Evolutionary conservation across 305 asterid genomes (phyloP), one percentile per base, ranked within the genome.

Genomic region (Fraxinus sp.): DNA sequence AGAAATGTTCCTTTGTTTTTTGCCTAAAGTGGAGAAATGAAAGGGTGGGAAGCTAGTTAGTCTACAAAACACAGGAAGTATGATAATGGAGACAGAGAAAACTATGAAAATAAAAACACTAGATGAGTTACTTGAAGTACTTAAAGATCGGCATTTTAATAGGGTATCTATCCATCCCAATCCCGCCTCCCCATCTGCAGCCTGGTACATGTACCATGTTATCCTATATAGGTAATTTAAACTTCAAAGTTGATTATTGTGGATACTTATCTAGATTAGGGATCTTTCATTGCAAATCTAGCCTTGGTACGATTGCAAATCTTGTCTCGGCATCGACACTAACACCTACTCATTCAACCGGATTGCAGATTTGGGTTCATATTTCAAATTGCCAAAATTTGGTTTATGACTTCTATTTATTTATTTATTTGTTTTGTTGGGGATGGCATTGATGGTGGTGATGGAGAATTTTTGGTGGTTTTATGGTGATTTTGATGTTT

Each of bases 121-220:
- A 36, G 98, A 94, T 89, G 99, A 97, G 91, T 91, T 97, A 52
- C 93, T 94, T 71, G 98, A 92, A 87, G 93, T 92, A 78, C 92
- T 97, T 55, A 97, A 93, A 87, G 98, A 95, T 74, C 86, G 46
- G 57, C 94, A 98, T 89, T 93, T 94, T 88, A 16, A 92, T 79
- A 91, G 99, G 95, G 99, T 94, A 64, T 88, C 84, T 70, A 78
- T 80, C 73, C 73, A 64, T 64, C 55, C 55, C 44, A 37, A 37
- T 37, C 44, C 11, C 8, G 10, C 4, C 1, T 44, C 52, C 71
- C 14, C 13, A 28, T 22, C 30, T 0, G 71, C 71, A 59, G 32
- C 71, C 13, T 20, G 13, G 71, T 32, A 64, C 35, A 64, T 24
- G 6, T 64, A 16, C 73, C 73, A 20, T 0, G 33, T 64, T 64